Evolutionary conservation across 345 rosid genomes (phyloP).

Genomic region (Arabidopsis thaliana): TAIR10.1 NC_003071.7:19318001-19318500

Average conservation of each 20-base stretch:
- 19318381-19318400: constrained; percentile 82
- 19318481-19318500: background rate
- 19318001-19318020: constrained; percentile 91
- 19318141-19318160: constrained; percentile 54
- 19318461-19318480: background rate
- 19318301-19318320: constrained; percentile 67
- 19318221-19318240: constrained; percentile 40
- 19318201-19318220: constrained; percentile 54
- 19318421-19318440: background rate
- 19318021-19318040: constrained; percentile 70
- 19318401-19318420: constrained; percentile 68
- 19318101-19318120: constrained; percentile 83
- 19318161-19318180: constrained; percentile 60
- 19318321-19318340: constrained; percentile 95
- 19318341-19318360: constrained; percentile 86
- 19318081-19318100: constrained; percentile 66
- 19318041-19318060: constrained; percentile 74
- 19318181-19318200: constrained; percentile 81
- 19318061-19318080: constrained; percentile 51
- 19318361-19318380: constrained; percentile 78
- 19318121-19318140: constrained; percentile 70
- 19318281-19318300: constrained; percentile 73
- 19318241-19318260: constrained; percentile 74
- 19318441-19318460: background rate
- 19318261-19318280: constrained; percentile 71